Evolutionary conservation across 495 filamentous ascomycete genomes (phyloP), one percentile per base, ranked within the genome.

Genomic region (Aspergillus affinis): DNA sequence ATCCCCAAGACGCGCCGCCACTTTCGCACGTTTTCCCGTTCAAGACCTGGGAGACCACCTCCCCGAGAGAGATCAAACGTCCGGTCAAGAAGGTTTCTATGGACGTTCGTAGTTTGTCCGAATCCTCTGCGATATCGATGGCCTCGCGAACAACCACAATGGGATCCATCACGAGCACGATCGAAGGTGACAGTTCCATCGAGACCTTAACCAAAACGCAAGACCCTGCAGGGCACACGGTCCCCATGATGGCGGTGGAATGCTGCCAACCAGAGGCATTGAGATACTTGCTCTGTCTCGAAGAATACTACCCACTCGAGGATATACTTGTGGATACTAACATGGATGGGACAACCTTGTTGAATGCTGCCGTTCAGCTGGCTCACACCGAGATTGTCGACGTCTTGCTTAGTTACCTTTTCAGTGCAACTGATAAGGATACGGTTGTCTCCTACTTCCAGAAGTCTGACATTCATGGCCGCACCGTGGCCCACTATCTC

Each of bases 171-270:
- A 79, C 81, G 5, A 90, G 87, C 62, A 84, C 81, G 6, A 83
- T 93, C 30, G 91, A 95, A 74, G 90, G 91, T 6, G 92, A 96
- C 67, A 89, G 86, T 8, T 95, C 91, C 2, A 86, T 92, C 57
- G 90, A 93, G 70, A 88, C 84, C 7, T 75, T 97, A 6, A 83
- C 89, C 4, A 88, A 90, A 66, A 96, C 92, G 0, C 90, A 94
- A 65, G 87, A 92, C 64, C 78, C 83, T 19, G 82, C 85, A 27
- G 93, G 94, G 2, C 88, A 96, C 66, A 96, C 93, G 6, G 83
- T 97, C 19, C 82, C 86, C 17, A 99, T 98, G 95, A 98, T 99
- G 92, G 92, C 93, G 8, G 83, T 97, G 32, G 92, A 97, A 65
- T 83, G 86, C 55, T 81, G 84, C 27, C 88, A 88, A 56, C 75